These are phyloP conservation scores for Fraxinus excelsior DNA, from an alignment of 257 asterid species.

Conservation along the genomic window DNA sequence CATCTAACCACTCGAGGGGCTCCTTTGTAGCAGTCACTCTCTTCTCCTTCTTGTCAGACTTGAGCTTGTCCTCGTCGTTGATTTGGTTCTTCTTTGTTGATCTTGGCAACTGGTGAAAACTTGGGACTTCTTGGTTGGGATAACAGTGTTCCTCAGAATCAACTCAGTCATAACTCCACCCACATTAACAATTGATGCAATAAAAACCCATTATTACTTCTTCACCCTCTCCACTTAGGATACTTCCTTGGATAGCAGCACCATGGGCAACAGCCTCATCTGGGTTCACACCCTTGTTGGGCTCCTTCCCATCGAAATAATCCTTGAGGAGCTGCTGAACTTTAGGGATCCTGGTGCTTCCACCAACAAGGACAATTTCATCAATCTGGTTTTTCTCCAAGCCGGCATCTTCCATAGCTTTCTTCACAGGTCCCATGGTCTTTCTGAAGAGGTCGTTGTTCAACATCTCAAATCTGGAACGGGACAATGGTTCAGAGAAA, in stretches of 20 bases:
- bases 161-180: constrained; percentile 90
- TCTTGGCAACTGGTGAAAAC: constrained; percentile 96
- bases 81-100: constrained; percentile 96
- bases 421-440: constrained; percentile 98
- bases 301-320: constrained; percentile 89
- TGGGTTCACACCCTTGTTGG: constrained; percentile 94
- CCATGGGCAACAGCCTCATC: constrained; percentile 98
- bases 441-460: constrained; percentile 91
- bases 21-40: constrained; percentile 90
- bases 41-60: constrained; percentile 86
- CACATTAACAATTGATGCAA: neutral
- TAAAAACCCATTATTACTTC: constrained; percentile 82
- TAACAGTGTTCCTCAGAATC: constrained; percentile 89
- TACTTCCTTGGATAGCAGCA: constrained; percentile 97
- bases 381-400: constrained; percentile 79
- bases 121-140: constrained; percentile 94
- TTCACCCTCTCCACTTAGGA: constrained; percentile 95
- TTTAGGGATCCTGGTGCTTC: constrained; percentile 95
- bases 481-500: constrained; percentile 90
- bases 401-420: constrained; percentile 97
- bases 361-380: constrained; percentile 96
- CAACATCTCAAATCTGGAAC: constrained; percentile 92
- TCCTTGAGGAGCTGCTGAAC: constrained; percentile 91
- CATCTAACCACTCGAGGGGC: constrained; percentile 92
- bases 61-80: constrained; percentile 82